A percentile compares a stretch with the other conserved stretches of the same genome.
phyloP scores from a whole-genome alignment of 371 early-diverging fungal species.

The Batkoa obscura region DNA sequence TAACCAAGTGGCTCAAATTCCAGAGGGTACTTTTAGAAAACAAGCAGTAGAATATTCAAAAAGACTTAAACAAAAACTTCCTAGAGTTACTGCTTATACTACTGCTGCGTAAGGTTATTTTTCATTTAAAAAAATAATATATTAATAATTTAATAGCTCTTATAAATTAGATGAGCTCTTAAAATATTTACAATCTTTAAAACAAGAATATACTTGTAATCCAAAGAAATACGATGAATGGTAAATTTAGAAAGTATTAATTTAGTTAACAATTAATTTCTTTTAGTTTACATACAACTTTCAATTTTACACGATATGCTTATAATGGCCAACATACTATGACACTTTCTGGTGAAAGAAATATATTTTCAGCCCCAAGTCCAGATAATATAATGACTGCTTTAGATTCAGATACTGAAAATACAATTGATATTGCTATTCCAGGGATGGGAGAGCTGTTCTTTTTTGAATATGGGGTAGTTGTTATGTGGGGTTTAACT shows the following conservation, averaged over 20 bases:
- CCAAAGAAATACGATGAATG: conserved; percentile 23
- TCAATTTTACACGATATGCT: conserved; percentile 1
- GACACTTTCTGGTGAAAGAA: neutral
- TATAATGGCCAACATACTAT: neutral
- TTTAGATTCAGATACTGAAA: conserved; percentile 7
- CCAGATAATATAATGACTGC: neutral
- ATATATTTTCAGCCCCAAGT: neutral
- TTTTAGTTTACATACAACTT: conserved; percentile 6
- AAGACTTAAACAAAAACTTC: conserved; percentile 16
- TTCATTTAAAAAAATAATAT: neutral
- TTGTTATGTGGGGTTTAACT: conserved; percentile 90
- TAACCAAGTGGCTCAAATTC: conserved; percentile 14
- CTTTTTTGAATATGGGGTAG: conserved; percentile 85
- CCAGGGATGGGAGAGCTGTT: conserved; percentile 47
- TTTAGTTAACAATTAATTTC: neutral
- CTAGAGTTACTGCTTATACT: conserved; percentile 78
- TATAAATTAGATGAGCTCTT: conserved; percentile 20
- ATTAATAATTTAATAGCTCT: conserved; percentile 28
- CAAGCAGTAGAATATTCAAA: conserved; percentile 31
- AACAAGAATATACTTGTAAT: conserved; percentile 10
- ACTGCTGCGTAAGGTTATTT: conserved; percentile 35
- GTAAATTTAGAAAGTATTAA: conserved; percentile 9
- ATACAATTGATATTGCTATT: conserved; percentile 13
- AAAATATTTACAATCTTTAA: conserved; percentile 19
- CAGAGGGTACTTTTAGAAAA: conserved; percentile 11